A percentile compares a stretch with the other conserved stretches of the same genome.
phyloP scores from a whole-genome alignment of 768 basidiomycete genomes.

The Suillus variegatus region DNA sequence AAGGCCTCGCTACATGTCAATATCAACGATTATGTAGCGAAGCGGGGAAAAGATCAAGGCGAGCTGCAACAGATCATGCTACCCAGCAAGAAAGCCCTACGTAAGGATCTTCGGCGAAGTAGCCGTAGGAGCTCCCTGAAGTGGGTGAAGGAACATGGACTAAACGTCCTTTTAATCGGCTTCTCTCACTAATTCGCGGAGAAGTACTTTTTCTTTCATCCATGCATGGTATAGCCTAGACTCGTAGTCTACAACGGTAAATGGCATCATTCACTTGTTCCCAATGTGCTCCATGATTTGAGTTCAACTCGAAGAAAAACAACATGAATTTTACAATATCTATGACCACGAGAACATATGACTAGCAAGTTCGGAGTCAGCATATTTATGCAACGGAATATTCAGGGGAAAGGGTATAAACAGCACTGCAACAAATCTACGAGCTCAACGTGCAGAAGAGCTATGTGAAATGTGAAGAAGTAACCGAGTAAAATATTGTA shows the following conservation, averaged over 20 bases:
- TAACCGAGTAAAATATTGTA: not conserved
- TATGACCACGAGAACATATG: not conserved
- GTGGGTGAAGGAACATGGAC: constrained; percentile 65
- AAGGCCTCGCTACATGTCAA: constrained; percentile 71
- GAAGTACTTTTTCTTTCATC: not conserved
- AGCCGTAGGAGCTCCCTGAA: constrained; percentile 46
- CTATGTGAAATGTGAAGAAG: not conserved
- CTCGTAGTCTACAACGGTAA: not conserved
- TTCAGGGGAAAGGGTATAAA: not conserved
- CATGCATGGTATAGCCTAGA: not conserved
- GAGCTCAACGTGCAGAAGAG: not conserved
- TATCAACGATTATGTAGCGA: constrained; percentile 70
- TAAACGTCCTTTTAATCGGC: constrained; percentile 63
- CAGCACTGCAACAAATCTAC: not conserved
- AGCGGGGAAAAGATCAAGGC: constrained; percentile 61
- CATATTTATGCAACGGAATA: not conserved
- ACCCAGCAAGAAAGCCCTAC: constrained; percentile 59
- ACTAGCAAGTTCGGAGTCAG: not conserved
- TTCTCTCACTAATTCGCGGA: constrained; percentile 37
- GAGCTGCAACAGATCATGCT: constrained; percentile 65
- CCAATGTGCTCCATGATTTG: not conserved
- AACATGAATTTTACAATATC: not conserved
- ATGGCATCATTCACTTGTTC: not conserved
- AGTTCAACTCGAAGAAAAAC: not conserved
- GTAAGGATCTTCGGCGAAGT: constrained; percentile 56